A percentile compares a stretch with the other conserved stretches of the same genome.
phyloP scores from a whole-genome alignment of 306 rosid species.

The Citrullus mucosospermus region DNA sequence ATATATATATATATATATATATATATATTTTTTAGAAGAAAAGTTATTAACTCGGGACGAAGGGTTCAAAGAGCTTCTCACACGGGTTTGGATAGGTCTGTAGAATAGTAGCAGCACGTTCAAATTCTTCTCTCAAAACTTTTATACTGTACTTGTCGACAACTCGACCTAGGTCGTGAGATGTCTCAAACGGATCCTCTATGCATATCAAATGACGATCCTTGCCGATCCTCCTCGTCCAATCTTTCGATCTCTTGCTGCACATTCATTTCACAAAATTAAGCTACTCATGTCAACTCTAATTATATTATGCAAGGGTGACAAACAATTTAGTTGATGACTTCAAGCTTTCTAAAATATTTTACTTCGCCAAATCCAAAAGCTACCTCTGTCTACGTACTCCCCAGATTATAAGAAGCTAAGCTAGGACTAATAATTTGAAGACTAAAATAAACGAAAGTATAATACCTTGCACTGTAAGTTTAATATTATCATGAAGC shows the following conservation, averaged over 20 bases:
- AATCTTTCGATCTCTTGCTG: slow-evolving; percentile 80
- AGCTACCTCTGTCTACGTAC: background rate
- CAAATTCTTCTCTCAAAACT: slow-evolving; percentile 89
- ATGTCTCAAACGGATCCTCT: slow-evolving; percentile 88
- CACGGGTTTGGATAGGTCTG: slow-evolving; percentile 74
- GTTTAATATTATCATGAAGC: background rate
- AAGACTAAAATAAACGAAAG: background rate
- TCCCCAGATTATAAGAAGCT: background rate
- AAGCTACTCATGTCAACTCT: background rate
- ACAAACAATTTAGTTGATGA: background rate
- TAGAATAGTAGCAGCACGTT: slow-evolving; percentile 79
- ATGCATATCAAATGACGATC: slow-evolving; percentile 95
- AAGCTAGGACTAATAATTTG: background rate
- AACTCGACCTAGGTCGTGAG: slow-evolving; percentile 93
- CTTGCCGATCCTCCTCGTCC: slow-evolving; percentile 92
- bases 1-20: too few relatives aligned
- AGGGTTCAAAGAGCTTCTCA: slow-evolving; percentile 73
- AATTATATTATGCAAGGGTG: background rate
- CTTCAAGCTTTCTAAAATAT: too few relatives aligned
- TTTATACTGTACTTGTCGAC: slow-evolving; percentile 84
- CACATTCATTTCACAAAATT: slow-evolving; percentile 8
- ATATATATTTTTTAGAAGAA: background rate
- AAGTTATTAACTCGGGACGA: slow-evolving; percentile 24
- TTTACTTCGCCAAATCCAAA: too few relatives aligned
- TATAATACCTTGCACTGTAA: background rate